Evolutionary conservation across 768 basidiomycete species (phyloP).

Genomic region (Calocybe cyanea): DNA sequence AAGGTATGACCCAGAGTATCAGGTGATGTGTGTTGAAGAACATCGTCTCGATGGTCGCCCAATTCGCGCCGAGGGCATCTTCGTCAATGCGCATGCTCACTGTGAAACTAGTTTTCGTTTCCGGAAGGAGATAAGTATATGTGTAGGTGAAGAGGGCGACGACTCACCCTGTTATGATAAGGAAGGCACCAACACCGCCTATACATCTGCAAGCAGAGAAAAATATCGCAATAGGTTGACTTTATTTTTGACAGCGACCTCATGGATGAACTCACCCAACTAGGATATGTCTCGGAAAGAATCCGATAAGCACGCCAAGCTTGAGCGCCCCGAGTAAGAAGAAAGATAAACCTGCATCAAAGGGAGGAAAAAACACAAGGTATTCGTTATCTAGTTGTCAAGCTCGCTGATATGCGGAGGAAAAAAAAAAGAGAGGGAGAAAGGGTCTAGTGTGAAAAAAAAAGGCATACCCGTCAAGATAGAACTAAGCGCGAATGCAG

Average conservation of each 20-base stretch:
- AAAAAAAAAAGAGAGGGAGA: no score
- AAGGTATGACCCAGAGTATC: conserved; percentile 74
- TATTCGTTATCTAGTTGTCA: no score
- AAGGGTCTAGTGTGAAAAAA: conserved; percentile 5
- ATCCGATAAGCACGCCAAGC: conserved; percentile 84
- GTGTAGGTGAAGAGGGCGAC: not conserved
- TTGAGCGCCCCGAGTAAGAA: conserved; percentile 82
- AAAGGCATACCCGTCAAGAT: conserved; percentile 69
- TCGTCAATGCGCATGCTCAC: conserved; percentile 82
- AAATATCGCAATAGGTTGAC: not conserved
- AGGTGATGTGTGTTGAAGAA: conserved; percentile 62
- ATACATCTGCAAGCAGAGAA: conserved; percentile 56
- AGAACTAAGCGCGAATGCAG: conserved; percentile 83
- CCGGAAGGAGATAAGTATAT: not conserved
- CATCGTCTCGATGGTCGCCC: conserved; percentile 64
- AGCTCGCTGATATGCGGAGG: no score
- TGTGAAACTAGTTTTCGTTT: conserved; percentile 51
- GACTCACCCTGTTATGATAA: conserved; percentile 81
- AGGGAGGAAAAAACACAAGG: not conserved
- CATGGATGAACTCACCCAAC: conserved; percentile 63
- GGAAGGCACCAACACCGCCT: conserved; percentile 93
- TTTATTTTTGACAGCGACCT: not conserved
- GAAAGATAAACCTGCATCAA: conserved; percentile 65
- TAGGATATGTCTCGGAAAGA: conserved; percentile 94
- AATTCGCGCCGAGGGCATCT: conserved; percentile 66